Base-by-base conservation (phyloP, 1,139 yeast genomes). In the Candida tunisiensis region DNA sequence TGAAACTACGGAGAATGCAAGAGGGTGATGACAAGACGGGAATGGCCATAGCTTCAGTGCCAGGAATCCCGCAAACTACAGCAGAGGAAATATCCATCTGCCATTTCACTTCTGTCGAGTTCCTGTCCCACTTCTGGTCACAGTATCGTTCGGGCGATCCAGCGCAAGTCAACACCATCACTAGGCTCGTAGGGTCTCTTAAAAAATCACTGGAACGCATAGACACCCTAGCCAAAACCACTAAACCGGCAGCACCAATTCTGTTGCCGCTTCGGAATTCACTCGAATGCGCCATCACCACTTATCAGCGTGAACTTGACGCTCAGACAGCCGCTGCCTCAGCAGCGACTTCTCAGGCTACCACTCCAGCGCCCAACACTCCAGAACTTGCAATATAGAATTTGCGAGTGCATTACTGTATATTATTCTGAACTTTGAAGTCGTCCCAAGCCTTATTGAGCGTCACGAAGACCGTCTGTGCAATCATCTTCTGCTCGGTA, bases 401-500 rank as follows among this genome's bases (percentile, higher is more conserved):
- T n/a, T n/a, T n/a, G n/a, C n/a, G n/a, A n/a, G n/a, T n/a, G n/a
- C n/a, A n/a, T n/a, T n/a, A n/a, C n/a, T n/a, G n/a, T n/a, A n/a
- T n/a, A n/a, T n/a, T 57, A 41, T 74, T 74, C 27, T 64, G 62
- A 25, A 49, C 56, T 46, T 77, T 82, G 53, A 85, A 88, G 16
- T 52, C 57, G 38, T 85, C 98, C 98, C 98, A 91, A 1, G 96
- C 85, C 39, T 70, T 66, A 49, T 85, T 85, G 37, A 91, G 57
- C 0, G 71, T 62, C 25, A 83, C 77, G 44, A 91, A 91, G 1
- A 88, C 91, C 7, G 73, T 71, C 41, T 83, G 88, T 18, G 96
- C 91, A 28, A 85, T 60, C 74, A 85, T 68, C 46, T 74, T 74
- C 34, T 70, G 69, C 40, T 80, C 88, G n/a, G 69, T 56, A 6